Percentiles rank a stretch among this genome's conserved stretches.
phyloP scores from a whole-genome alignment of 2,329 filamentous ascomycete genomes.

The Botrytis hyacinthi region DNA sequence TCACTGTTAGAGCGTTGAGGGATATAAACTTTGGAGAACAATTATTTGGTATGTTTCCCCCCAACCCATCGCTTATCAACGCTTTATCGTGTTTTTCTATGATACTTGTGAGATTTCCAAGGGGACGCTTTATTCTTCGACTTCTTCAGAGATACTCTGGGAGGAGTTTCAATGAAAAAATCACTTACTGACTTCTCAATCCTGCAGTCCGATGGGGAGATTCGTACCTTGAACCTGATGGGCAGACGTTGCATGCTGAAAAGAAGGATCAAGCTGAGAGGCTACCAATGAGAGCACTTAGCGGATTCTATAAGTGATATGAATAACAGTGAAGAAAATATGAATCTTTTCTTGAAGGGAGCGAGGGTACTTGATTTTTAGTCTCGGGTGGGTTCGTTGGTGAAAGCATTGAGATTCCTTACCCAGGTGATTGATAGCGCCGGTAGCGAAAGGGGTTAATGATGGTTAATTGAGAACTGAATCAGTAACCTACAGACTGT shows the following conservation, averaged over 20 bases:
- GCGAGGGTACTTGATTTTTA: neutral
- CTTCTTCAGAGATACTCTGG: neutral
- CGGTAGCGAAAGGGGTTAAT: neutral
- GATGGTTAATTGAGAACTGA: neutral
- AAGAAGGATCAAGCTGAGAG: slow-evolving; percentile 1
- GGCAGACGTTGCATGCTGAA: neutral
- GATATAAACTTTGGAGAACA: slow-evolving; percentile 21
- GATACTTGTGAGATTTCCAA: neutral
- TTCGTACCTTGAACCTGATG: slow-evolving; percentile 2
- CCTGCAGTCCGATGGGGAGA: neutral
- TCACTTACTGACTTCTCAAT: neutral
- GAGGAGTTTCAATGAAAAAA: neutral
- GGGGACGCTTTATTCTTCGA: neutral
- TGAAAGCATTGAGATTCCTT: neutral
- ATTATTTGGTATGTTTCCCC: neutral
- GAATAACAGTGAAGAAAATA: neutral
- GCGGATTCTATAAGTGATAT: slow-evolving; percentile 4
- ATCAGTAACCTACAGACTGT: neutral
- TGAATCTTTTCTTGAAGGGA: neutral
- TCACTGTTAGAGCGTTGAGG: slow-evolving; percentile 4
- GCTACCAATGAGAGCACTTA: neutral
- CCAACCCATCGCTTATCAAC: neutral
- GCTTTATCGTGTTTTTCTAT: neutral
- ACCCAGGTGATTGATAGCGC: neutral
- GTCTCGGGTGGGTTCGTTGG: neutral